phyloP scores from a whole-genome alignment of 139 green algal genomes.

The Eudorina sp. region DNA sequence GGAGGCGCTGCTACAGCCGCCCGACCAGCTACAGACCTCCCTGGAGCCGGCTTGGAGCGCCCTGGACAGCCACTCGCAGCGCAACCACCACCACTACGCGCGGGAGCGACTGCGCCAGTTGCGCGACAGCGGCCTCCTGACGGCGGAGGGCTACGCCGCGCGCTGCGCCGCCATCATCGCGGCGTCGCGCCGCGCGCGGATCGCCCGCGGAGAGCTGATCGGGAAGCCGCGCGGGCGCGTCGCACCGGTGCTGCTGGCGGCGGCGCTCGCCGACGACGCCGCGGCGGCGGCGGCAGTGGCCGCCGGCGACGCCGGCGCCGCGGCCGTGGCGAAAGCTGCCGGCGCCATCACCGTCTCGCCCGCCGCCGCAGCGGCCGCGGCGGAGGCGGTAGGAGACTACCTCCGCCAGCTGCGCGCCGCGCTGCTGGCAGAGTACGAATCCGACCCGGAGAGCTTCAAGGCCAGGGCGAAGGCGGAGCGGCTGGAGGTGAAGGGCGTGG shows the following conservation, averaged over 20 bases:
- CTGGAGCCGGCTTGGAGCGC: not conserved
- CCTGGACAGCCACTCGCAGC: not conserved
- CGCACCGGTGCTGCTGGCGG: not conserved
- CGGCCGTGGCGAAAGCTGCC: too few species aligned
- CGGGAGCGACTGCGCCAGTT: not conserved
- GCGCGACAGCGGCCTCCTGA: not conserved
- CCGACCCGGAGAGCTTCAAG: not conserved
- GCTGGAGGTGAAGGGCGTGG: not conserved
- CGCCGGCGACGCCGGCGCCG: not conserved
- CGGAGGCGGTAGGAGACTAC: too few species aligned
- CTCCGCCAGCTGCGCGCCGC: not conserved
- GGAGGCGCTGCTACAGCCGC: not conserved
- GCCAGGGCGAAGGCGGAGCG: not conserved
- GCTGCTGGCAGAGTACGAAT: not conserved
- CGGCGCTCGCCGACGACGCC: not conserved
- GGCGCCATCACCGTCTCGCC: too few species aligned
- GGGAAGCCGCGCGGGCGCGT: not conserved
- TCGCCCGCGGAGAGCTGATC: not conserved
- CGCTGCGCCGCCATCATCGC: not conserved
- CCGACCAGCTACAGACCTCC: not conserved
- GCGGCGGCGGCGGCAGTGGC: not conserved
- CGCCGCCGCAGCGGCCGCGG: not conserved
- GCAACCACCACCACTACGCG: conserved; percentile 40
- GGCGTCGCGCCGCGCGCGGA: not conserved
- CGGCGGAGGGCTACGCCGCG: not conserved